These are phyloP conservation scores for Magnolia changhungtana DNA, from an alignment of 164 flowering plant genomes.

Conservation along the genomic window DNA sequence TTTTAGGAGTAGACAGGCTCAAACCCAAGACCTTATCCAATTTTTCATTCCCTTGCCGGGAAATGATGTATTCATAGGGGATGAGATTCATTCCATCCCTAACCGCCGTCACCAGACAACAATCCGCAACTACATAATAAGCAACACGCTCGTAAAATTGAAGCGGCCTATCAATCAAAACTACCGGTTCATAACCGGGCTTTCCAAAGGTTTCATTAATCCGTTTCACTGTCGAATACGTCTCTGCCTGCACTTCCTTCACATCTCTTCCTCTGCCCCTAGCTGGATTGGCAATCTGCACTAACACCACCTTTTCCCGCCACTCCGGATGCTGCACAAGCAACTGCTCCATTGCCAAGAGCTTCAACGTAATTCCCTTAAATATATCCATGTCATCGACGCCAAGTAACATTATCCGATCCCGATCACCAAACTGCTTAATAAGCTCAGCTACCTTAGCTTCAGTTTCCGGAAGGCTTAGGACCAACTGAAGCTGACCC, in stretches of 20 bases:
- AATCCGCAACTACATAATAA: slow-evolving; percentile 64
- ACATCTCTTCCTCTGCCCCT: slow-evolving; percentile 72
- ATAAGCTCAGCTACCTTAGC: slow-evolving; percentile 48
- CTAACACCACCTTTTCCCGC: slow-evolving; percentile 66
- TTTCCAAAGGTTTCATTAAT: slow-evolving; percentile 53
- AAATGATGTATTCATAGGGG: slow-evolving; percentile 65
- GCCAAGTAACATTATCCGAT: slow-evolving; percentile 53
- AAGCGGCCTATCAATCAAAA: slow-evolving; percentile 49
- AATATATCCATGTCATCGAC: slow-evolving; percentile 84
- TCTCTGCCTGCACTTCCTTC: slow-evolving; percentile 64
- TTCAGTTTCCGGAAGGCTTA: slow-evolving; percentile 61
- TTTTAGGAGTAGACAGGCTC: slow-evolving; percentile 39
- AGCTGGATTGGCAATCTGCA: slow-evolving; percentile 68
- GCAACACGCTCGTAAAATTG: slow-evolving; percentile 58
- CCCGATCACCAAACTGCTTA: slow-evolving; percentile 37
- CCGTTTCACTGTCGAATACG: slow-evolving; percentile 41
- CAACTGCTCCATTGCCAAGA: slow-evolving; percentile 73
- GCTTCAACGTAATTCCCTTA: slow-evolving; percentile 70
- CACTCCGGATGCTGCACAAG: slow-evolving; percentile 64
- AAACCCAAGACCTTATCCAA: slow-evolving; percentile 48
- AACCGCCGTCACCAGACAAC: slow-evolving; percentile 54
- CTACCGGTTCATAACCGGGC: slow-evolving; percentile 53
- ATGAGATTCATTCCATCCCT: slow-evolving; percentile 84
- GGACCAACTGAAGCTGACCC: slow-evolving; percentile 54
- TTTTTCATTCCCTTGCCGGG: slow-evolving; percentile 58